Evolutionary conservation across 495 filamentous ascomycete genomes (phyloP).

Genomic region (Chaetomidium leptoderma): DNA sequence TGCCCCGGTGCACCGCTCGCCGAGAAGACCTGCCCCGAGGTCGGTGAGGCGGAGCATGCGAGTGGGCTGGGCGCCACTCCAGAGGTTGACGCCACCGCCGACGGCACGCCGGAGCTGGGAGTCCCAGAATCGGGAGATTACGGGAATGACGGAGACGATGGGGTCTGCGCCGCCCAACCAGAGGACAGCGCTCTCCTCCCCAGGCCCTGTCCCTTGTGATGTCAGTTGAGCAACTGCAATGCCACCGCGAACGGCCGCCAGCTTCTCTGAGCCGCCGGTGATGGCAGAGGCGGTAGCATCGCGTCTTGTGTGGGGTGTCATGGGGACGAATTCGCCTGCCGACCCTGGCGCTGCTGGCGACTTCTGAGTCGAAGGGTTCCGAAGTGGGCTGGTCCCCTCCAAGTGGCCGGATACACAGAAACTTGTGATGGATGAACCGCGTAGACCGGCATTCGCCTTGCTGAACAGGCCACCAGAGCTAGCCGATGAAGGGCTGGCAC

Average conservation of each 20-base stretch:
- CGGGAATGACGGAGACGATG: conserved; percentile 58
- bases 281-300: conserved; percentile 36
- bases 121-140: conserved; percentile 62
- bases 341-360: conserved; percentile 30
- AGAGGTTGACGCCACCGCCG: conserved; percentile 58
- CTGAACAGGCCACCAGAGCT: conserved; percentile 52
- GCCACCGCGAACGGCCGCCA: conserved; percentile 51
- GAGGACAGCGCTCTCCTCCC: conserved; percentile 63
- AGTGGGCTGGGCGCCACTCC: conserved; percentile 45
- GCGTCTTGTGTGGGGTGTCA: conserved; percentile 78
- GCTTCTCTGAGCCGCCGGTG: conserved; percentile 33
- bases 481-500: conserved; percentile 44
- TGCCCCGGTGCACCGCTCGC: conserved; percentile 60
- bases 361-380: conserved; percentile 46
- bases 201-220: conserved; percentile 44
- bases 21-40: conserved; percentile 55
- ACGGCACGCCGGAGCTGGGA: conserved; percentile 53
- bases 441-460: conserved; percentile 54
- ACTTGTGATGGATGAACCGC: conserved; percentile 58
- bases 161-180: conserved; percentile 60
- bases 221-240: conserved; percentile 53
- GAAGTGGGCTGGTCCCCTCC: conserved; percentile 44
- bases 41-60: conserved; percentile 47
- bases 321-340: conserved; percentile 59
- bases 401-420: conserved; percentile 70